These are phyloP conservation scores for Auricularia sp. DNA, from an alignment of 768 basidiomycete genomes.

Conservation along the genomic window DNA sequence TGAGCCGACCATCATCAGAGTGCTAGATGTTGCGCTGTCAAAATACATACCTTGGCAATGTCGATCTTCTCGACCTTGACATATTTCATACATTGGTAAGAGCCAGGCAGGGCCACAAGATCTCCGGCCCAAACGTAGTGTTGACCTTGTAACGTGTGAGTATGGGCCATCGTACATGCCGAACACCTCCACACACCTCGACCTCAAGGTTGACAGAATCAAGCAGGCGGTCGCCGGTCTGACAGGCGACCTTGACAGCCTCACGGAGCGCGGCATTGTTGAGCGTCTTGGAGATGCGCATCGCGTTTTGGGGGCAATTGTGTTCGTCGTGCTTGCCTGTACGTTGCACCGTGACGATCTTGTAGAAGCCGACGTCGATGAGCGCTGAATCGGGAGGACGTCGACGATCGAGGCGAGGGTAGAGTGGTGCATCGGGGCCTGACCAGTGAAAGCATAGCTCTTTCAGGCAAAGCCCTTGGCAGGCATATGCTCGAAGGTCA, in stretches of 20 bases:
- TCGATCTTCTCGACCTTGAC: constrained; percentile 95
- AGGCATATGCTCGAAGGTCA: constrained; percentile 97
- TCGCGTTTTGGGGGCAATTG: constrained; percentile 90
- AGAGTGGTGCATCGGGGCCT: constrained; percentile 97
- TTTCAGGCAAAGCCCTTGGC: constrained; percentile 89
- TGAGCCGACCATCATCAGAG: constrained; percentile 21
- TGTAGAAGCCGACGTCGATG: constrained; percentile 98
- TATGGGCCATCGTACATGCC: too few relatives aligned
- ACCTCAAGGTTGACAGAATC: constrained; percentile 98
- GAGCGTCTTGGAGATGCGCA: constrained; percentile 94
- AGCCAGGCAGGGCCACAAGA: constrained; percentile 77
- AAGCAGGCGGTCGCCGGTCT: constrained; percentile 67
- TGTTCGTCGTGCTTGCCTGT: constrained; percentile 92
- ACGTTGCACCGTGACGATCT: constrained; percentile 99
- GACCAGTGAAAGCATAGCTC: constrained; percentile 90
- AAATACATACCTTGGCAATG: constrained; percentile 57
- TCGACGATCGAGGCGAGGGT: constrained; percentile 97
- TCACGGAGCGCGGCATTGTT: constrained; percentile 93
- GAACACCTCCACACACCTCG: constrained; percentile 39
- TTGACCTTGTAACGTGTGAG: constrained; percentile 57
- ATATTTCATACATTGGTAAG: constrained; percentile 93
- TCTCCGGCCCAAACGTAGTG: constrained; percentile 99
- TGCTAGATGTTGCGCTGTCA: not conserved
- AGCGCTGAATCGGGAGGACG: constrained; percentile 93
- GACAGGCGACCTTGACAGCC: constrained; percentile 85